phyloP scores from a whole-genome alignment of 495 filamentous ascomycete genomes.

The Penicillium riverlandense region DNA sequence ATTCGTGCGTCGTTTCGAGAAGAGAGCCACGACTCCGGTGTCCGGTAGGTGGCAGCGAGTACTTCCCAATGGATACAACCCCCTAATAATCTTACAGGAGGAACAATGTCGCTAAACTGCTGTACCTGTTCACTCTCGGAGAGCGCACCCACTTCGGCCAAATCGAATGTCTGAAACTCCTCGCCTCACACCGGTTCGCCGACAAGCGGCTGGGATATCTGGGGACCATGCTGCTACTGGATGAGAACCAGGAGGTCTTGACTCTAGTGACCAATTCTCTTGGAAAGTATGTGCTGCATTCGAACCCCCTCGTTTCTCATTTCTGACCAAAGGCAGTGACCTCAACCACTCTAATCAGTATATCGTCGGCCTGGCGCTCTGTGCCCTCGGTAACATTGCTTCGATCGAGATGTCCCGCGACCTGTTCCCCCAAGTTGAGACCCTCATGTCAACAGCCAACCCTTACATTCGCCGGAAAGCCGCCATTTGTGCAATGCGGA shows the following conservation, averaged over 20 bases:
- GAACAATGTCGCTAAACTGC: constrained; percentile 97
- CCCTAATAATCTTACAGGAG: constrained; percentile 51
- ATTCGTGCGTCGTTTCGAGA: constrained; percentile 96
- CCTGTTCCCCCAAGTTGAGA: constrained; percentile 90
- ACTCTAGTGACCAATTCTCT: constrained; percentile 96
- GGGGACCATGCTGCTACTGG: constrained; percentile 89
- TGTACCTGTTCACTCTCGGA: constrained; percentile 98
- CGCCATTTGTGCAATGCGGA: constrained; percentile 98
- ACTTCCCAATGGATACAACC: constrained; percentile 2
- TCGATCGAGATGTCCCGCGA: constrained; percentile 98
- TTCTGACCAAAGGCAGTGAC: constrained; percentile 53
- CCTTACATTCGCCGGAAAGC: constrained; percentile 97
- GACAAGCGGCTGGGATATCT: constrained; percentile 96
- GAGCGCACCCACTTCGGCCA: constrained; percentile 98
- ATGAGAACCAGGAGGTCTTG: constrained; percentile 97
- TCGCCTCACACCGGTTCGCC: constrained; percentile 94
- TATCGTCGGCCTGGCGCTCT: constrained; percentile 91
- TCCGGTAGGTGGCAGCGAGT: constrained; percentile 52
- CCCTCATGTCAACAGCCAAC: constrained; percentile 81
- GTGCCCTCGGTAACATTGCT: constrained; percentile 93
- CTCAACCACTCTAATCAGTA: constrained; percentile 97
- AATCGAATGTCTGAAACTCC: constrained; percentile 97
- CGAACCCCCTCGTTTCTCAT: background rate
- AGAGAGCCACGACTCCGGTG: constrained; percentile 84
- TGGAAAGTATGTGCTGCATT: constrained; percentile 62